Percentiles rank a stretch among this genome's conserved stretches.
These are phyloP conservation scores for Auricularia sp. DNA, from an alignment of 768 basidiomycete species.

Conservation along the genomic window DNA sequence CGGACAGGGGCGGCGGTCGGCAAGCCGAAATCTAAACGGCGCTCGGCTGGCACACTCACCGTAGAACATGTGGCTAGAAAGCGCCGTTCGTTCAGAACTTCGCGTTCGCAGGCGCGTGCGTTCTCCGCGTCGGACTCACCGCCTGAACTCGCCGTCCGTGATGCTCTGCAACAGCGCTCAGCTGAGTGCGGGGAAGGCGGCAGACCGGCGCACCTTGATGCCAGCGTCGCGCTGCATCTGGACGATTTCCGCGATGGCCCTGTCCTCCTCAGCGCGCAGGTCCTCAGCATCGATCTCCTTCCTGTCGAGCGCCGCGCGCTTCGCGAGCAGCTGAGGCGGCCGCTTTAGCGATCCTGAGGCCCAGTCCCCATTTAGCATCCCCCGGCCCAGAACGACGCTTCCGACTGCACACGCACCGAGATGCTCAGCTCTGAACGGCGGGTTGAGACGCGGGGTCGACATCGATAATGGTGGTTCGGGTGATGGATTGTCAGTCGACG, in stretches of 20 bases:
- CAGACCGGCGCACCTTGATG: constrained; percentile 25
- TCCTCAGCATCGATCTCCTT: constrained; percentile 33
- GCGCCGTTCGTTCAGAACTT: too few relatives aligned
- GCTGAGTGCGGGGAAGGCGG: background rate
- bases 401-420: constrained; percentile 21
- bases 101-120: too few relatives aligned
- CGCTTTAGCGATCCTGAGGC: constrained; percentile 40
- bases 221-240: constrained; percentile 44
- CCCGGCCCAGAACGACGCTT: background rate
- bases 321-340: constrained; percentile 37
- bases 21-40: background rate
- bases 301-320: constrained; percentile 34
- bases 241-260: constrained; percentile 42
- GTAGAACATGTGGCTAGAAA: background rate
- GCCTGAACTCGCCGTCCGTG: constrained; percentile 48
- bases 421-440: constrained; percentile 44
- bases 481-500: too few relatives aligned
- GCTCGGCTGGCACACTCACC: background rate
- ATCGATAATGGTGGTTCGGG: background rate
- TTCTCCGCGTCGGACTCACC: constrained; percentile 14
- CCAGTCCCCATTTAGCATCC: background rate
- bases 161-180: constrained; percentile 19
- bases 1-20: constrained; percentile 29
- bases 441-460: constrained; percentile 17
- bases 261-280: constrained; percentile 38